Conservation (phyloP, 306 rosid genomes). For the Senna siamea region DNA sequence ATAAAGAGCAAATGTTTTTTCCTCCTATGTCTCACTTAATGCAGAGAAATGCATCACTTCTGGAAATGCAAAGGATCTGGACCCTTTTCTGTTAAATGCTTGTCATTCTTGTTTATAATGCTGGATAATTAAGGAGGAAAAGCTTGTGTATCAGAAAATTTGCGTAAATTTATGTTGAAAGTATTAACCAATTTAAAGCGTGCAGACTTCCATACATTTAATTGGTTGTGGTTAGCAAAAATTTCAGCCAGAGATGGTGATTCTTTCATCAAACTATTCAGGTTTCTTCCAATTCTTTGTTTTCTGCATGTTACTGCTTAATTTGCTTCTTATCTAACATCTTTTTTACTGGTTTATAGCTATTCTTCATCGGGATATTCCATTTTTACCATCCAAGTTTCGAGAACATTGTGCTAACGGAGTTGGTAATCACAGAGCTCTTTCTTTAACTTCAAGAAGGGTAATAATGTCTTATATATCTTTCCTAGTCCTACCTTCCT, state of each 20-base stretch:
- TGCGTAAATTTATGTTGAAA: neutral
- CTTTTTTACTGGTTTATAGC: slow-evolving; percentile 41
- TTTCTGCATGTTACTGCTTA: slow-evolving; percentile 8
- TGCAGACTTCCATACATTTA: slow-evolving; percentile 32
- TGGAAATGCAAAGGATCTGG: too few relatives aligned
- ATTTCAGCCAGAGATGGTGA: slow-evolving; percentile 47
- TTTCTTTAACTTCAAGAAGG: slow-evolving; percentile 39
- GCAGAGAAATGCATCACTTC: too few relatives aligned
- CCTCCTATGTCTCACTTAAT: too few relatives aligned
- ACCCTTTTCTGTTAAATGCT: slow-evolving; percentile 8
- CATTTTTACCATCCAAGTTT: slow-evolving; percentile 48
- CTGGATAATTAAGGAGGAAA: slow-evolving; percentile 13
- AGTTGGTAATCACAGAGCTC: slow-evolving; percentile 34
- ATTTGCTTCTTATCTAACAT: slow-evolving; percentile 28
- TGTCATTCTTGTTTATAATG: neutral
- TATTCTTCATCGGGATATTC: slow-evolving; percentile 43
- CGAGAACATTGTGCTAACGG: neutral
- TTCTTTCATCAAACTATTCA: slow-evolving; percentile 49
- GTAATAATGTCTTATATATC: slow-evolving; percentile 40
- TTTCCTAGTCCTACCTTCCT: neutral
- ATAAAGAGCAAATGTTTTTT: too few relatives aligned
- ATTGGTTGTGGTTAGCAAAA: slow-evolving; percentile 27
- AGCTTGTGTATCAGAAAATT: neutral
- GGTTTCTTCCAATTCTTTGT: slow-evolving; percentile 36
- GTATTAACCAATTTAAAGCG: slow-evolving; percentile 8